These are phyloP conservation scores for Wickerhamomyces strasburgensis DNA, from an alignment of 805 yeast species.

Conservation along the genomic window DNA sequence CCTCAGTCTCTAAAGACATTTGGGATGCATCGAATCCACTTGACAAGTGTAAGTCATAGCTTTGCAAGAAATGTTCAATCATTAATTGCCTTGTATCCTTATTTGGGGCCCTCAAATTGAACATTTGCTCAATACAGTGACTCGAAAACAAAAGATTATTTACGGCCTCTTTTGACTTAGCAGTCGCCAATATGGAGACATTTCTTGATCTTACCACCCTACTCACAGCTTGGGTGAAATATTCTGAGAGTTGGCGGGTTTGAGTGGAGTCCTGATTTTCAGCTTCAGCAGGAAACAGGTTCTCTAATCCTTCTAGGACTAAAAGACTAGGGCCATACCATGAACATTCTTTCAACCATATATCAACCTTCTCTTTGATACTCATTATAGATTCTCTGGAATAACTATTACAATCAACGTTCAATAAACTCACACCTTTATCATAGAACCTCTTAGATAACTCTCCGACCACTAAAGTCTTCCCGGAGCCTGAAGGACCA, in stretches of 20 bases:
- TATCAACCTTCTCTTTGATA: slow-evolving; percentile 39
- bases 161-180: slow-evolving; percentile 59
- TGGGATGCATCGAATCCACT: slow-evolving; percentile 42
- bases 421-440: slow-evolving; percentile 41
- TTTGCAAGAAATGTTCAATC: slow-evolving; percentile 26
- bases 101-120: slow-evolving; percentile 62
- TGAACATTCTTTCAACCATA: slow-evolving; percentile 46
- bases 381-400: slow-evolving; percentile 50
- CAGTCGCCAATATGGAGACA: slow-evolving; percentile 56
- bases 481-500: slow-evolving; percentile 83
- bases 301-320: slow-evolving; percentile 74
- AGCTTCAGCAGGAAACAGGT: slow-evolving; percentile 59
- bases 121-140: slow-evolving; percentile 63
- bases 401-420: slow-evolving; percentile 49
- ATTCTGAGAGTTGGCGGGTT: slow-evolving; percentile 63
- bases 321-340: slow-evolving; percentile 80
- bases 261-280: slow-evolving; percentile 52
- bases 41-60: slow-evolving; percentile 30
- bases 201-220: slow-evolving; percentile 35
- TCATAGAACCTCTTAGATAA: slow-evolving; percentile 34
- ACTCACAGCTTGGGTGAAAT: slow-evolving; percentile 44
- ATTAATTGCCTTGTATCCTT: slow-evolving; percentile 52
- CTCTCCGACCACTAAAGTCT: slow-evolving; percentile 48
- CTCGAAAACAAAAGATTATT: slow-evolving; percentile 58
- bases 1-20: slow-evolving; percentile 72